phyloP scores from a whole-genome alignment of 2,329 filamentous ascomycete species.

The Fusarium sp. region DNA sequence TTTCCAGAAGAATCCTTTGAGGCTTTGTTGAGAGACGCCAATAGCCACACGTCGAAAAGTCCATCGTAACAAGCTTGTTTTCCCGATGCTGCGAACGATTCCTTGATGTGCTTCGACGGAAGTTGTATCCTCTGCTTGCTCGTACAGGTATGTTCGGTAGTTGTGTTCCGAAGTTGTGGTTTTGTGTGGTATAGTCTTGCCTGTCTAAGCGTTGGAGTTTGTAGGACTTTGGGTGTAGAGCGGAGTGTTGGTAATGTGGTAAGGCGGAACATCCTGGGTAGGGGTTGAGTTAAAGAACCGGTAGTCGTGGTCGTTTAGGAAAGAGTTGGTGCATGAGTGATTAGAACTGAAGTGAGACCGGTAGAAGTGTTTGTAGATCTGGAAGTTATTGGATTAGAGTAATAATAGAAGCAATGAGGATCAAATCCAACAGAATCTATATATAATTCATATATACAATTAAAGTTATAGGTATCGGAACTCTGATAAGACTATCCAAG shows the following conservation, averaged over 20 bases:
- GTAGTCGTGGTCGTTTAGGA: background rate
- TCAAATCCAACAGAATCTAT: background rate
- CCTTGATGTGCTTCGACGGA: background rate
- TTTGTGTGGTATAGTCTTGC: background rate
- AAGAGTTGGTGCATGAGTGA: background rate
- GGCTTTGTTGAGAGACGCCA: background rate
- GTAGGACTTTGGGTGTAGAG: background rate
- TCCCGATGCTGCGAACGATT: background rate
- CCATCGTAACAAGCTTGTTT: conserved; percentile 1
- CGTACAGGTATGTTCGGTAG: background rate
- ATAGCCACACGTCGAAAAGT: background rate
- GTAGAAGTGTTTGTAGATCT: background rate
- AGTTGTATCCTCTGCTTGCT: background rate
- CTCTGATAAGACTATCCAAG: background rate
- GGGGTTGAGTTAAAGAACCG: background rate
- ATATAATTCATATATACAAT: background rate
- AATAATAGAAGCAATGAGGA: no score
- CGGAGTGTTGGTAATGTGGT: background rate
- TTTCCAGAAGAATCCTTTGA: background rate
- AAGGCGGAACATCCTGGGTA: background rate
- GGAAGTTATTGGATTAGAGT: background rate
- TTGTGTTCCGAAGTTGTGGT: background rate
- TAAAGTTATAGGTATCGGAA: background rate
- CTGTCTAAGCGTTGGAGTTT: background rate
- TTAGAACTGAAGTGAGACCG: background rate